These are phyloP conservation scores for Syncephalis plumigaleata DNA, from an alignment of 371 early-diverging fungal species.

Conservation along the genomic window DNA sequence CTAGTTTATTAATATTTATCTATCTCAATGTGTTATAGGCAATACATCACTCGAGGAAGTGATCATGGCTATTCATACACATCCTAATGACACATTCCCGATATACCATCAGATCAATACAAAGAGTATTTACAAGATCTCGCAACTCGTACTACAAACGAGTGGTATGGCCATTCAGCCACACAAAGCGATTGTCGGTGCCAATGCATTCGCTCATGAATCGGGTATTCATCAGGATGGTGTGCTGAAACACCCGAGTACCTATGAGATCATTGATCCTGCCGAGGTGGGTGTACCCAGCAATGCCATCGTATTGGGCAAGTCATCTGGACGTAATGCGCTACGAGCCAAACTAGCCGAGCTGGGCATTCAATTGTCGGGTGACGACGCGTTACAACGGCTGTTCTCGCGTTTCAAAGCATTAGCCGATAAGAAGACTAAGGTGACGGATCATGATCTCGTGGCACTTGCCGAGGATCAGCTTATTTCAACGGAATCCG, in stretches of 20 bases:
- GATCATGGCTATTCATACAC: constrained; percentile 85
- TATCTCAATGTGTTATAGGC: constrained; percentile 19
- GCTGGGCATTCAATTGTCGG: constrained; percentile 47
- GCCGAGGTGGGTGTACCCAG: constrained; percentile 77
- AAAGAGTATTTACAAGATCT: constrained; percentile 62
- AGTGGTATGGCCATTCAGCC: constrained; percentile 91
- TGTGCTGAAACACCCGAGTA: constrained; percentile 81
- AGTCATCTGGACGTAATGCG: constrained; percentile 92
- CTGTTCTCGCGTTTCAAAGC: constrained; percentile 79
- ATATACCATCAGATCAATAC: constrained; percentile 82
- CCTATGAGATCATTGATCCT: constrained; percentile 91
- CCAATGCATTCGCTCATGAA: constrained; percentile 94
- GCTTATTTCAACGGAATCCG: constrained; percentile 12
- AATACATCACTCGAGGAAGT: constrained; percentile 93
- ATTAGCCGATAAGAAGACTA: constrained; percentile 81
- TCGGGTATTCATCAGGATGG: constrained; percentile 97
- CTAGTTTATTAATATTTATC: neutral
- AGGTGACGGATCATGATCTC: constrained; percentile 78
- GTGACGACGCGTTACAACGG: constrained; percentile 42
- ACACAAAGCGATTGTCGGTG: constrained; percentile 95
- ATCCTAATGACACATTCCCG: constrained; percentile 55
- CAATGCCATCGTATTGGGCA: constrained; percentile 75
- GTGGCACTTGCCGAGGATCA: constrained; percentile 65
- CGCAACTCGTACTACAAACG: constrained; percentile 68
- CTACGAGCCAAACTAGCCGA: constrained; percentile 64